Conservation (phyloP, 2,329 filamentous ascomycete species). For the Blumeriella jaapii region DNA sequence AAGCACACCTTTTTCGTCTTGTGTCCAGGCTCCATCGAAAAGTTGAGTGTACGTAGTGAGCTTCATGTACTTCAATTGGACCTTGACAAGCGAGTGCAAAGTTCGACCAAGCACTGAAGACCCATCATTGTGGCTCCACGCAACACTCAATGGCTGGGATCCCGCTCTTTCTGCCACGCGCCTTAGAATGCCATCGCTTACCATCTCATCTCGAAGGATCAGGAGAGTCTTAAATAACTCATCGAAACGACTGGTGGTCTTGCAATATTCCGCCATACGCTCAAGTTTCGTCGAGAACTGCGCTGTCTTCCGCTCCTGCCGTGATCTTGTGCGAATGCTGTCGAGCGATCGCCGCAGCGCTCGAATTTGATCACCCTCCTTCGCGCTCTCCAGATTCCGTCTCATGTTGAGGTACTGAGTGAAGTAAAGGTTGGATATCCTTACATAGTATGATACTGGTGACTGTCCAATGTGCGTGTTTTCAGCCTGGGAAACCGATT, state of each 20-base stretch:
- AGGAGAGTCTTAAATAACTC: constrained; percentile 48
- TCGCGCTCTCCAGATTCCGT: constrained; percentile 32
- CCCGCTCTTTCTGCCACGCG: constrained; percentile 39
- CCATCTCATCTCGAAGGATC: constrained; percentile 48
- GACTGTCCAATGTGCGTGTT: constrained; percentile 20
- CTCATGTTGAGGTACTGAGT: constrained; percentile 43
- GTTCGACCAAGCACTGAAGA: constrained; percentile 45
- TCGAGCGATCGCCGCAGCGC: constrained; percentile 54
- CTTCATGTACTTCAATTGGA: constrained; percentile 47
- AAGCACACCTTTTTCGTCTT: constrained; percentile 42
- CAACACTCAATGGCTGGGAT: constrained; percentile 36
- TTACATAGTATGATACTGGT: constrained; percentile 42
- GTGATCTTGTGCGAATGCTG: constrained; percentile 42
- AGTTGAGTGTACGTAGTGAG: constrained; percentile 35
- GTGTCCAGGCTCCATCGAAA: constrained; percentile 28
- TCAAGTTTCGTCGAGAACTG: constrained; percentile 55
- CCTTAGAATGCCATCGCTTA: constrained; percentile 46
- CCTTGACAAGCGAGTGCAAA: constrained; percentile 46
- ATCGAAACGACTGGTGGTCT: constrained; percentile 38
- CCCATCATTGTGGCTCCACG: constrained; percentile 42
- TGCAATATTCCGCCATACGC: constrained; percentile 50
- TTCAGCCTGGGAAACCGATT: constrained; percentile 17
- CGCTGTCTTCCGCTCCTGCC: constrained; percentile 45
- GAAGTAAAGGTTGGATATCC: constrained; percentile 63
- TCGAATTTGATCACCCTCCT: constrained; percentile 37